These are phyloP conservation scores for Alternaria sp. DNA, from an alignment of 2,329 filamentous ascomycete species.

Conservation along the genomic window DNA sequence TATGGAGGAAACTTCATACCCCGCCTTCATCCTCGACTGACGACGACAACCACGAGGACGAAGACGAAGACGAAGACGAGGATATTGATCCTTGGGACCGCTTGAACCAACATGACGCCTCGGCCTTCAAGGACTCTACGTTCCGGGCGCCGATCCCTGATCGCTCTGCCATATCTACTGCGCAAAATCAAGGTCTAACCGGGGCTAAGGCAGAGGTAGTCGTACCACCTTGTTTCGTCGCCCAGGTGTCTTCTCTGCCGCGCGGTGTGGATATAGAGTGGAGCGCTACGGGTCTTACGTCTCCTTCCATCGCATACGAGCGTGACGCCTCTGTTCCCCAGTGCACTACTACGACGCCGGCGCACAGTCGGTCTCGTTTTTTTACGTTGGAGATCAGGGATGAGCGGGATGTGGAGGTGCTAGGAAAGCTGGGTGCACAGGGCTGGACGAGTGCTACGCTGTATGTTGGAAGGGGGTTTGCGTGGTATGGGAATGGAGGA, in stretches of 20 bases:
- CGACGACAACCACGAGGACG: constrained; percentile 51
- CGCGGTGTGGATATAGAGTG: constrained; percentile 80
- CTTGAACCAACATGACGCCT: constrained; percentile 64
- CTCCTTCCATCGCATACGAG: neutral
- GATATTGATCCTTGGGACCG: constrained; percentile 71
- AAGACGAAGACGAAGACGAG: constrained; percentile 24
- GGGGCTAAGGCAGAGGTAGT: neutral
- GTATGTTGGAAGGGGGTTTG: constrained; percentile 25
- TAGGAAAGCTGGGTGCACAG: constrained; percentile 5
- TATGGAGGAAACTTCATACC: constrained; percentile 52
- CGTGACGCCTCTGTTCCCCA: neutral
- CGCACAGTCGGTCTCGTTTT: constrained; percentile 12
- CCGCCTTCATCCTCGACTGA: neutral
- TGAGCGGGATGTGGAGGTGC: neutral
- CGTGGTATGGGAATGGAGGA: neutral
- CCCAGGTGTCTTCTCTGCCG: constrained; percentile 78
- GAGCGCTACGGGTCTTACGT: constrained; percentile 69
- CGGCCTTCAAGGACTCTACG: constrained; percentile 28
- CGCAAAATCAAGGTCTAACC: neutral
- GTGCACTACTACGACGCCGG: neutral
- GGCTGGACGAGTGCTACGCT: constrained; percentile 29
- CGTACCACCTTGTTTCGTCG: constrained; percentile 72
- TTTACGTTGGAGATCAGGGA: constrained; percentile 19
- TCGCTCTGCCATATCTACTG: neutral
- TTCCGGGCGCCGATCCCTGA: constrained; percentile 53